Evolutionary conservation across 164 flowering plant genomes (phyloP).

Genomic region (Protea cynaroides): DNA sequence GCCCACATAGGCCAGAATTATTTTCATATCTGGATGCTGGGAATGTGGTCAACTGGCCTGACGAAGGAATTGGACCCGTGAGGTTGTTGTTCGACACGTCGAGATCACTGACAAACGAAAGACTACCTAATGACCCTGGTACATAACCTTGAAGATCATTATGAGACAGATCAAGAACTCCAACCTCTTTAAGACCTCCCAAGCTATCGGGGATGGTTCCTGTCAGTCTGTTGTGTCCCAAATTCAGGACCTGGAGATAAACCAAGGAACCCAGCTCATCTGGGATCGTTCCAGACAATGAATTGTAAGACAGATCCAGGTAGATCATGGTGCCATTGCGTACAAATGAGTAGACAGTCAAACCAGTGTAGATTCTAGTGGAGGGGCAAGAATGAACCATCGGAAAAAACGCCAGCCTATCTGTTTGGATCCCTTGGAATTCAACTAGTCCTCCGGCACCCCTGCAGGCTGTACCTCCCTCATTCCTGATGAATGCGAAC

Average conservation of each 20-base stretch:
- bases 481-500: conserved; percentile 81
- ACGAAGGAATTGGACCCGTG: conserved; percentile 61
- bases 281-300: conserved; percentile 60
- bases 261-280: conserved; percentile 46
- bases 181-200: conserved; percentile 49
- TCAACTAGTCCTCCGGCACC: conserved; percentile 88
- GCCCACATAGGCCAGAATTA: conserved; percentile 82
- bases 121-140: conserved; percentile 56
- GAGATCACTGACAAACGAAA: conserved; percentile 70
- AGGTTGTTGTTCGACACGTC: conserved; percentile 88
- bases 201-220: conserved; percentile 63
- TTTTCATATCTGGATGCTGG: conserved; percentile 72
- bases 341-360: conserved; percentile 47
- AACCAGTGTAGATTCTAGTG: conserved; percentile 65
- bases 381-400: conserved; percentile 64
- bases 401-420: conserved; percentile 42
- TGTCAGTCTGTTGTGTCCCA: conserved; percentile 63
- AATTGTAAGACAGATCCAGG: conserved; percentile 84
- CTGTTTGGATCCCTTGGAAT: conserved; percentile 59
- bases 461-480: conserved; percentile 73
- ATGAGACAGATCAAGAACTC: conserved; percentile 76
- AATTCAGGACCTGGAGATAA: conserved; percentile 63
- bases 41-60: conserved; percentile 80
- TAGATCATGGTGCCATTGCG: conserved; percentile 72
- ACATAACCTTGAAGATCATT: conserved; percentile 57